Evolutionary conservation across 2,329 filamentous ascomycete species (phyloP).

Genomic region (Diaporthe nobilis): DNA sequence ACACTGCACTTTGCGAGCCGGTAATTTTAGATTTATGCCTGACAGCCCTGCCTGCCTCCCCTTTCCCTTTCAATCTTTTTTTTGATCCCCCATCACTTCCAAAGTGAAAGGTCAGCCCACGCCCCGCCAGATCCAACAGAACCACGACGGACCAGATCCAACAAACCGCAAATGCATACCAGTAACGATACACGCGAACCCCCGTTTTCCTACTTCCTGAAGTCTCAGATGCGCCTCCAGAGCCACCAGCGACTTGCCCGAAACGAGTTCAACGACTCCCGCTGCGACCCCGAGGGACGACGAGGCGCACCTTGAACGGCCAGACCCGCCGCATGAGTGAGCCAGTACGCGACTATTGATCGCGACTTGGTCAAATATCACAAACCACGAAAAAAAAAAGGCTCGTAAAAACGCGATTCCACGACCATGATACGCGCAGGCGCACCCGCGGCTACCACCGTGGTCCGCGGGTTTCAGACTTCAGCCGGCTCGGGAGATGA

Average conservation of each 20-base stretch:
- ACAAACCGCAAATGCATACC: constrained; percentile 68
- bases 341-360: constrained; percentile 18
- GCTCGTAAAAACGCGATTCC: constrained; percentile 8
- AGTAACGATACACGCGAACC: constrained; percentile 57
- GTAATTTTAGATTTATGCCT: constrained; percentile 33
- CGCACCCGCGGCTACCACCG: constrained; percentile 64
- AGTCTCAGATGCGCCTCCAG: constrained; percentile 70
- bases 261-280: constrained; percentile 65
- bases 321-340: constrained; percentile 24
- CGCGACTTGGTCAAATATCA: background rate
- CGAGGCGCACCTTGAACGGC: constrained; percentile 65
- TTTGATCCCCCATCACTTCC: constrained; percentile 27
- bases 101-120: constrained; percentile 38
- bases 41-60: constrained; percentile 26
- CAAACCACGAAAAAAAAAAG: constrained; percentile 5
- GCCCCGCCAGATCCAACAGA: constrained; percentile 41
- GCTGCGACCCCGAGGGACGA: constrained; percentile 72
- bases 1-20: constrained; percentile 18
- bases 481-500: constrained; percentile 70
- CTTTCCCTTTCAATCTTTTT: constrained; percentile 29
- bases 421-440: constrained; percentile 62
- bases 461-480: constrained; percentile 69
- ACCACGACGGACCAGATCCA: constrained; percentile 40
- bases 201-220: constrained; percentile 64
- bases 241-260: constrained; percentile 64